Conservation (phyloP, 257 asterid species). For the Parsonsia alboflavescens region DNA sequence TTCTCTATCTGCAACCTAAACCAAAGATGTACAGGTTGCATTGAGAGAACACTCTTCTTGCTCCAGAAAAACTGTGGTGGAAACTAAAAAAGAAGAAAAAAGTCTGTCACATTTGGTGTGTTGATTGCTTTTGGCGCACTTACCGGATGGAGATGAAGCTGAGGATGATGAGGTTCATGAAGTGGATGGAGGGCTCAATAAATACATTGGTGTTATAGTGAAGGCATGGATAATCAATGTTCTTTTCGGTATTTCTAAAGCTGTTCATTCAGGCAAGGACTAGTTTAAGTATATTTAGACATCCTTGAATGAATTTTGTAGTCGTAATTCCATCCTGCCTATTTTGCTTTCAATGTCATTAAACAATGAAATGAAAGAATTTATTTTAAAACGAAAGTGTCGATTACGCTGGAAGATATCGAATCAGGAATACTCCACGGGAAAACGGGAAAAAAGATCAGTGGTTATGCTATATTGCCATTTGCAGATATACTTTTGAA, state of each 20-base stretch:
- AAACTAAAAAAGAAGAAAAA: too few relatives aligned
- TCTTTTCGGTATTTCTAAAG: background rate
- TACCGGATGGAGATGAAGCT: slow-evolving; percentile 69
- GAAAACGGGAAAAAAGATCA: background rate
- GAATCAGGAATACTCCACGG: background rate
- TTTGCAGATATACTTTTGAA: slow-evolving; percentile 9
- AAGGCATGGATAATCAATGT: slow-evolving; percentile 44
- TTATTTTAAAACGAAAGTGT: background rate
- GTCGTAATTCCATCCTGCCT: background rate
- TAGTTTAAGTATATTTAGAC: background rate
- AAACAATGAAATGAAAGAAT: background rate
- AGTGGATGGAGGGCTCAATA: slow-evolving; percentile 85
- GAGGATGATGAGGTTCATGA: slow-evolving; percentile 87
- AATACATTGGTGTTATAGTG: slow-evolving; percentile 95
- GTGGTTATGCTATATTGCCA: background rate
- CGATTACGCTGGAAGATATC: slow-evolving; percentile 7
- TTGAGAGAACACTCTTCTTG: too few relatives aligned
- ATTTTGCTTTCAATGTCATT: background rate
- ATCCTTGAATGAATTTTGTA: background rate
- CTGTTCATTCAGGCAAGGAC: background rate
- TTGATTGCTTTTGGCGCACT: slow-evolving; percentile 1
- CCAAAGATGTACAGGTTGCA: too few relatives aligned
- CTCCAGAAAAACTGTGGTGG: too few relatives aligned
- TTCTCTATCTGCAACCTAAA: too few relatives aligned
- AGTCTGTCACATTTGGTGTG: background rate